phyloP scores from a whole-genome alignment of 2,329 filamentous ascomycete species.

The Lojkania enalia region DNA sequence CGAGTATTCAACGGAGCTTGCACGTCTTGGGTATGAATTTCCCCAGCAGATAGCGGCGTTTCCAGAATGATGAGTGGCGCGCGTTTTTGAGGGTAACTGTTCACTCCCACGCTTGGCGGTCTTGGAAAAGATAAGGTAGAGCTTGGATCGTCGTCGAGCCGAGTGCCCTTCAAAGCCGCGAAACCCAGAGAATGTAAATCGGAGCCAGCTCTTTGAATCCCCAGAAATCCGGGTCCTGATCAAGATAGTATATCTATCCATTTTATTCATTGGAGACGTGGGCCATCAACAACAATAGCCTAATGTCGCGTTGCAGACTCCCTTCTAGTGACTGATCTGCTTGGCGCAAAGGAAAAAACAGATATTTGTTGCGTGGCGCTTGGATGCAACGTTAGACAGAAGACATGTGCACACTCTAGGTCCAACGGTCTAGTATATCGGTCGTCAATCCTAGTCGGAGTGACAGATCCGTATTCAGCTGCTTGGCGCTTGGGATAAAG shows the following conservation, averaged over 20 bases:
- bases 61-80: background rate
- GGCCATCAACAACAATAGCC: background rate
- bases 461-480: too few relatives aligned
- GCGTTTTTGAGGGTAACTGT: background rate
- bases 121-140: background rate
- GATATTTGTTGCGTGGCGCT: background rate
- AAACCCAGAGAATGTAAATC: too few relatives aligned
- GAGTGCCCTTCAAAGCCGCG: too few relatives aligned
- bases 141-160: background rate
- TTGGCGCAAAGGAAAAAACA: conserved; percentile 4
- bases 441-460: background rate
- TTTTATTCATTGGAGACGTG: background rate
- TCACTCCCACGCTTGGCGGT: background rate
- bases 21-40: too few relatives aligned
- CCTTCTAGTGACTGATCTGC: background rate
- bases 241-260: too few relatives aligned
- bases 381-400: background rate
- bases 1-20: too few relatives aligned
- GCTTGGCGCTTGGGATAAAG: background rate
- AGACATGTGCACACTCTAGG: background rate
- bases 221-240: too few relatives aligned
- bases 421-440: background rate
- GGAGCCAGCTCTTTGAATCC: too few relatives aligned
- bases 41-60: background rate
- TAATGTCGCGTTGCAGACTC: background rate